Base-by-base conservation (phyloP, 305 asterid genomes). In the Fraxinus floribunda region DNA sequence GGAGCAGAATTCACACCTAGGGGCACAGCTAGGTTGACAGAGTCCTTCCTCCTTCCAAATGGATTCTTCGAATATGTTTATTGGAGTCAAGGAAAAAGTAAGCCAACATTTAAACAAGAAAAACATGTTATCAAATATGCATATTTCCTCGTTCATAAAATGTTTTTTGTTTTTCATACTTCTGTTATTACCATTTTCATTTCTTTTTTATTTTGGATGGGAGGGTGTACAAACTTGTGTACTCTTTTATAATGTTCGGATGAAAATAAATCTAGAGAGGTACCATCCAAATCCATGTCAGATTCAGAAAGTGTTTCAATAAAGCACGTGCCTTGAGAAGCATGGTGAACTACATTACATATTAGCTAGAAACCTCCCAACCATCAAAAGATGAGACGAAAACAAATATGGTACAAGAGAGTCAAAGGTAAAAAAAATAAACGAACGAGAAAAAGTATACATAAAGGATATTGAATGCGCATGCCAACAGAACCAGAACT, bases 381-480 rank as follows among this genome's bases (percentile, higher is more conserved):
- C 39, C 41, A 30, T 70, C 20, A 13, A 70, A 70, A 30, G 39
- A 30, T 29, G 16, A 30, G 75, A 70, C 73, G 15, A 26, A 5
- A 70, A 30, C 41, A 70, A 70, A 30, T 30, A 70, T 5, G 75
- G 73, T 1, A 70, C 5, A 16, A 70, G 22, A 70, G 15, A 13
- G 29, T 64, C 35, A 24, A 9, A 9, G 35, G 16, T 5, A 5
- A 24, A 62, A 64, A 64, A 26, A 64, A 64, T 64, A 22, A 64
- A 74, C n/a, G 35, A 18, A 75, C 20, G 35, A 64, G 26, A 82
- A 83, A 20, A 81, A 85, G 60, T 52, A 16, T 78, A 36, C 39
- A 35, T 15, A 36, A 92, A 97, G 99, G 99, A 97, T 97, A 97
- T 97, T 97, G 99, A 86, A 97, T 97, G 76, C 99, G 98, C 99